Base-by-base conservation (phyloP, 495 filamentous ascomycete species). In the Aspergillus sclerotiicarbonarius region DNA sequence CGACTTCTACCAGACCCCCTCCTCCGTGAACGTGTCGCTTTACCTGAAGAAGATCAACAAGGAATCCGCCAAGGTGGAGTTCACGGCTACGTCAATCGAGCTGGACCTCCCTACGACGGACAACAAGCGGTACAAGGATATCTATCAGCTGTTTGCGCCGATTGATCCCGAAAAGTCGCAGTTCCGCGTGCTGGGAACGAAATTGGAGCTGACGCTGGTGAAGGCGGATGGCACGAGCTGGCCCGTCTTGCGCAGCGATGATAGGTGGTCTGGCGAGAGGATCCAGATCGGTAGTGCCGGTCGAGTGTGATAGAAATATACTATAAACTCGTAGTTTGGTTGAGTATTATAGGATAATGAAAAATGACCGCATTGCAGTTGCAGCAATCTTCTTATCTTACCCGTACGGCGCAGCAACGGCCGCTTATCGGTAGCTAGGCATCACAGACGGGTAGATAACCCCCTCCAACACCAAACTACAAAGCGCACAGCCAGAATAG, bases 1-100 rank as follows among this genome's bases (percentile, higher is more conserved):
- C 67, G 94, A 98, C 70, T 98, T 94, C 77, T 98, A 98, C 76
- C 94, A 98, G 75, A 98, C 94, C 0, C 75, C 87, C 20, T 81
- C 83, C 8, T 82, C 88, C 18, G 90, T 96, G 43, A 96, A 95
- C 62, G 91, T 90, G 8, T 94, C 90, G 16, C 85, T 97, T 54
- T 98, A 94, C 76, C 82, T 97, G 33, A 98, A 98, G 80, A 98
- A 96, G 76, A 96, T 98, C 63, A 86, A 96, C 67, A 94, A 91
- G 73, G 81, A 83, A 16, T 81, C 73, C 6, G 88, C 91, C 37
- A 84, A 76, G 57, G 83, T 98, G 9, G 73, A 80, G 13, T 92
- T 98, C 68, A 63, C 76, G 37, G 58, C 78, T 18, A 77, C 79
- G 37, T 69, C 79, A 4, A 69, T 97, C 47, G 74, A 77, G 8